Base-by-base conservation (phyloP, 1,139 yeast genomes). In the Blastobotrys arbuscula region DNA sequence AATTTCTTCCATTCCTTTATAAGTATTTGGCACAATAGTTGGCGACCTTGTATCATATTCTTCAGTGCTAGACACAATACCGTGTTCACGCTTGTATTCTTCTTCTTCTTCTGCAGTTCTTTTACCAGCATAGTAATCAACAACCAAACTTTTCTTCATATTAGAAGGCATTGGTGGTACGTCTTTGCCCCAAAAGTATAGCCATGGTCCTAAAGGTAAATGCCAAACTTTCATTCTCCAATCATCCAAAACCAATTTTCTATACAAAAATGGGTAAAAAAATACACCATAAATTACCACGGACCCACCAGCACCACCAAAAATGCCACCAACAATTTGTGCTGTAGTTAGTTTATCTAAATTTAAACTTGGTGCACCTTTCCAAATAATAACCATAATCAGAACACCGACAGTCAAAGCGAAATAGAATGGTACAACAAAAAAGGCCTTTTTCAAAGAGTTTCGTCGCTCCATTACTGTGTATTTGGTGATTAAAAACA, bases 91-190 rank as follows among this genome's bases (percentile, higher is more conserved):
- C 21, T 44, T 37, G 38, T 23, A 16, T 20, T 31, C 38, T 16
- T 2, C 18, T 21, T 31, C 34, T 13, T 45, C 48, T n/a, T 35
- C 41, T n/a, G 34, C 48, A 33, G 7, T 18, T 34, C 44, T 40
- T 31, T 45, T 40, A 15, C 86, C 88, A 47, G 66, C 70, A 61
- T 83, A 82, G 68, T 80, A 82, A 64, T 82, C 88, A 50, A 78
- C 75, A 39, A 79, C 77, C 39, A 66, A 57, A 35, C 47, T 46
- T 48, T 72, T 75, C 35, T 52, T 50, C 38, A 50, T 48, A 19
- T 82, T 83, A 53, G 72, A 76, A 38, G 89, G 88, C 60, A 77
- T 74, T 55, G 87, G 87, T 47, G 87, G 84, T 54, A 79, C 84
- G 24, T 76, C 72, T 13, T 39, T 24, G 18, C 47, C 36, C 47